These are phyloP conservation scores for Glycine tomentella DNA, from an alignment of 306 rosid genomes.

Conservation along the genomic window DNA sequence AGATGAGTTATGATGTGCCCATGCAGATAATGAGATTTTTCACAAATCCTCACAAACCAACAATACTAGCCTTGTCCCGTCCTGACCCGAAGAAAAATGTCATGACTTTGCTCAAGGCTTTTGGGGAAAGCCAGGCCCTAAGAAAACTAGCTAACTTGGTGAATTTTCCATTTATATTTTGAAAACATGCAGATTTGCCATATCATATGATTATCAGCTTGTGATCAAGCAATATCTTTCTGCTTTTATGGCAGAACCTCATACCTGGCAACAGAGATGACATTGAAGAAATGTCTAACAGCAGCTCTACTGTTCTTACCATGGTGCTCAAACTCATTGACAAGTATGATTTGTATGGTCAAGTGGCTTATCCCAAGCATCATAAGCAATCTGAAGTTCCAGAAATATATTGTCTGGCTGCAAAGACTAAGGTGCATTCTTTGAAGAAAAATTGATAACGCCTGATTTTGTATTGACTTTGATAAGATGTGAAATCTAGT, in stretches of 20 bases:
- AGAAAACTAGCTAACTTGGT: conserved; percentile 85
- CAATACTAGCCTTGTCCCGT: conserved; percentile 80
- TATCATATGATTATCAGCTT: not conserved
- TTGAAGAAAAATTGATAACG: not conserved
- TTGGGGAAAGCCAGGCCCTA: conserved; percentile 76
- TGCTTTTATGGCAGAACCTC: conserved; percentile 62
- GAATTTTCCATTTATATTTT: conserved; percentile 24
- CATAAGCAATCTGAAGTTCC: conserved; percentile 86
- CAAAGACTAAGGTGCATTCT: conserved; percentile 78
- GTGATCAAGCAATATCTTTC: conserved; percentile 22
- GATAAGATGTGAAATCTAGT: not conserved
- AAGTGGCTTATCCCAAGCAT: conserved; percentile 89
- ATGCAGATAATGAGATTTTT: conserved; percentile 80
- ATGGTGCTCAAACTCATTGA: conserved; percentile 81
- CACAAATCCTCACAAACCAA: conserved; percentile 92
- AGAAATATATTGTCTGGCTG: conserved; percentile 79
- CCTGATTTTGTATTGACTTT: conserved; percentile 13
- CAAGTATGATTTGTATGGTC: conserved; percentile 81
- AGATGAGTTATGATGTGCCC: conserved; percentile 16
- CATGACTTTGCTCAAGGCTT: conserved; percentile 82
- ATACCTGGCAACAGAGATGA: conserved; percentile 89
- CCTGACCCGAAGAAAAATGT: conserved; percentile 97
- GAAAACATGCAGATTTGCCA: not conserved
- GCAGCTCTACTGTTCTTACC: conserved; percentile 71
- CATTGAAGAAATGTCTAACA: conserved; percentile 74